Evolutionary conservation across 106 monocot genomes (phyloP).

Genomic region (Dactylorhiza incarnata): DNA sequence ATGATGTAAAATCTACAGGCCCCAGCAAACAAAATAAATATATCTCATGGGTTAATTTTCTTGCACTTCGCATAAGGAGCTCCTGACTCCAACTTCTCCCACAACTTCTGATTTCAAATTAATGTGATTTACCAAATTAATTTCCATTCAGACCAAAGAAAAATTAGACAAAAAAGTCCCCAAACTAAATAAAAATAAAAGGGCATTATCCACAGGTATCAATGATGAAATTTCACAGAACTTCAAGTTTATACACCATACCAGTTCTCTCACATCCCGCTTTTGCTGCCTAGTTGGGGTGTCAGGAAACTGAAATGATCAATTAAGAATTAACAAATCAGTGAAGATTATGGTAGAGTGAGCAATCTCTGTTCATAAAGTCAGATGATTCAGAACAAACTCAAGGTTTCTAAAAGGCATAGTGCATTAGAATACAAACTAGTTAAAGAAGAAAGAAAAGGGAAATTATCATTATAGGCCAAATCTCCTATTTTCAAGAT

Average conservation of each 20-base stretch:
- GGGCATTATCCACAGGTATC: background rate
- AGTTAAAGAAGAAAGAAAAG: background rate
- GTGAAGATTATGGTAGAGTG: background rate
- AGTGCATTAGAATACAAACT: background rate
- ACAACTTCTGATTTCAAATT: too few relatives aligned
- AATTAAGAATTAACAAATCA: background rate
- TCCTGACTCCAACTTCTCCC: too few relatives aligned
- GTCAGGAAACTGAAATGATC: constrained; percentile 61
- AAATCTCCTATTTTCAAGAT: too few relatives aligned
- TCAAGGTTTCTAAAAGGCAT: background rate
- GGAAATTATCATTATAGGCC: too few relatives aligned
- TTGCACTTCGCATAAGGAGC: too few relatives aligned
- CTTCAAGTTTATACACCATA: constrained; percentile 19
- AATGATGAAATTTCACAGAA: background rate
- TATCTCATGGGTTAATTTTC: background rate
- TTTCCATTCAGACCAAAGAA: background rate
- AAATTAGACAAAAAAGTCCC: background rate
- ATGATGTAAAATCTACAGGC: background rate
- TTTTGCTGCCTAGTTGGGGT: constrained; percentile 83
- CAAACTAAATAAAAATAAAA: background rate
- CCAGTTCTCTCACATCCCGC: constrained; percentile 83
- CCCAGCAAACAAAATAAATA: background rate
- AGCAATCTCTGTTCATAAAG: background rate
- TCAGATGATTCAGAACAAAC: background rate
- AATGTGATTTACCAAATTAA: too few relatives aligned